Evolutionary conservation across 768 basidiomycete species (phyloP), one percentile per base, ranked within the genome.

Genomic region (Boletus sp.): DNA sequence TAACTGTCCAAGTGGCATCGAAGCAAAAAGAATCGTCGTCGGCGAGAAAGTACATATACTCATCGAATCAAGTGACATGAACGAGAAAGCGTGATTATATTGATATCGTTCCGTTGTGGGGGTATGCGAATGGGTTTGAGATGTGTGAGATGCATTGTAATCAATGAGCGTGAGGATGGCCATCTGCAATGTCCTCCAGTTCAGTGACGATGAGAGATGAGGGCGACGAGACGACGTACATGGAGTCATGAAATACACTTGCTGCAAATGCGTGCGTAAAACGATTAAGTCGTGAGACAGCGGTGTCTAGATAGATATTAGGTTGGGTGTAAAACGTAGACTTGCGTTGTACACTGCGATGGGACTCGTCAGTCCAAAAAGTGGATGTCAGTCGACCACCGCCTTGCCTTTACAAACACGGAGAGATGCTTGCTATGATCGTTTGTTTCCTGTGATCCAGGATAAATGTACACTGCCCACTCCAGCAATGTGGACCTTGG

Each of bases 381-480:
- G 24, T 11, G 33, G 1, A 32, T 8, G 11, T 41, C 40, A 37
- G 7, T 36, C 51, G 15, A 48, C 1, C 10, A n/a, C 36, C 5
- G 8, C 14, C 60, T 61, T 54, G 54, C 71, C 67, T 68, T 67
- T 62, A 67, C 68, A 72, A 54, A 64, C 40, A 56, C 39, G 58
- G 24, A 52, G 51, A 47, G 8, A 52, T 41, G 28, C 33, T 56
- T 54, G 49, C 20, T 69, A 72, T 52, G 63, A 72, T 55, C 74
- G 76, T 58, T 68, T 75, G 64, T 79, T 80, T 55, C 87, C 86
- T 11, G 81, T 77, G 55, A 75, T 81, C 89, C 89, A 91, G 36
- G 90, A 91, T 53, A 92, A 75, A 61, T 84, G 79, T 33, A 91
- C 89, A 68, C 88, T 90, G 58, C 90, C 90, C 9, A 87, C 89